These are phyloP conservation scores for Cymbopogon citratus DNA, from an alignment of 176 grass and related monocot genomes.

Conservation along the genomic window DNA sequence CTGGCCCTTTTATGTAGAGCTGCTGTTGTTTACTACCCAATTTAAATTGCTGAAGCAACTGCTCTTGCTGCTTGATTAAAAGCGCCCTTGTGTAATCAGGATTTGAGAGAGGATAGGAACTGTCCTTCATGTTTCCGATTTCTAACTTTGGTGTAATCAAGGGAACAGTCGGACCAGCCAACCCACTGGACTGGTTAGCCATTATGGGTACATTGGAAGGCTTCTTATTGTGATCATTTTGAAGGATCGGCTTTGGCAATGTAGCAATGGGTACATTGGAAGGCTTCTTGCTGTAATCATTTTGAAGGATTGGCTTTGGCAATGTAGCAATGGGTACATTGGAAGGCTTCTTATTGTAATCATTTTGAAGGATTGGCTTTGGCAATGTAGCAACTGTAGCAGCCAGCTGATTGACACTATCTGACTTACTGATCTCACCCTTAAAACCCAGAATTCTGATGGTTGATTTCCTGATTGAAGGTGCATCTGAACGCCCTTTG, in stretches of 20 bases:
- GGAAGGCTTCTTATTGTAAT: no score
- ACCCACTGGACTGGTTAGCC: neutral
- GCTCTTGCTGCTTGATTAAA: conserved; percentile 43
- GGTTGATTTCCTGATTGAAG: conserved; percentile 25
- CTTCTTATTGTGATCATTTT: conserved; percentile 11
- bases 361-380: no score
- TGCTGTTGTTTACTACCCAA: neutral
- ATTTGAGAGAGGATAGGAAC: conserved; percentile 16
- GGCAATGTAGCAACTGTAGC: no score
- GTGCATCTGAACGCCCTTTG: conserved; percentile 19
- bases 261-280: no score
- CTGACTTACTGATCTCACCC: no score
- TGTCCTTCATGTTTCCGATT: conserved; percentile 27
- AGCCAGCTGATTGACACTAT: no score
- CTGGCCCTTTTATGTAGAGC: conserved; percentile 47
- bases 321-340: no score
- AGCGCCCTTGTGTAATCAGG: conserved; percentile 11
- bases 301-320: no score
- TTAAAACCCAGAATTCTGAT: conserved; percentile 29
- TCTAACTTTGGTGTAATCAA: conserved; percentile 28
- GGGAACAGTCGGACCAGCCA: neutral
- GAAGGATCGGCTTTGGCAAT: conserved; percentile 1
- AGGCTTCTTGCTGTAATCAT: no score
- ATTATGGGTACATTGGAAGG: neutral
- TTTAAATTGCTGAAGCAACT: conserved; percentile 35